Base-by-base conservation (phyloP, 192 early-diverging fungal genomes). In the Podila epigama region DNA sequence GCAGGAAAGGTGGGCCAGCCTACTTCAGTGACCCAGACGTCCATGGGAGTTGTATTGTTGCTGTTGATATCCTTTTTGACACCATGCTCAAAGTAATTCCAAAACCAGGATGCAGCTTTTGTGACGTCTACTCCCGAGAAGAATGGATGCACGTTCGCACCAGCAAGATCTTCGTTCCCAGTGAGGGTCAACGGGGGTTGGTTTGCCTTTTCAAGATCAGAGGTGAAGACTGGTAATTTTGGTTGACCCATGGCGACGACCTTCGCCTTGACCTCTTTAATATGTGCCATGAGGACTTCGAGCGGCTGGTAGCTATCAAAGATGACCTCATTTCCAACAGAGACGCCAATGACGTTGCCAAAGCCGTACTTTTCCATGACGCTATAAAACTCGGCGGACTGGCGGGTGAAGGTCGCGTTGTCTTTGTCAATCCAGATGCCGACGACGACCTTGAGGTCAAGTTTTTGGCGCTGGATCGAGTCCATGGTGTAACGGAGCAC, bases 241-340 rank as follows among this genome's bases (percentile, higher is more conserved):
- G 69, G 42, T 4, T 80, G 68, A 0, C 79, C 79, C 68, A 69
- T n/a, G 8, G 39, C 51, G 9, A 80, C 61, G 8, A 68, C 57
- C 33, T 60, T 52, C 5, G 60, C 69, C 51, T 67, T 80, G 40
- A 77, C 66, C 25, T 83, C 72, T 27, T 65, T 69, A 33, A 79
- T 67, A 51, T 32, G 18, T 15, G 64, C 41, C 42, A 67, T 10
- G 10, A 77, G 53, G 0, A 58, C 48, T 1, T 41, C 20, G 0
- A 28, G 16, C 1, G 66, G 18, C 25, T 77, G 72, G 48, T 77
- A 77, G 0, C 27, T 20, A 27, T 77, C 72, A 65, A 70, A 83
- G 28, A 83, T 35, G 25, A 75, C 83, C 69, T 84, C 83, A 52
- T 84, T 84, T 35, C 83, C 83, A 29, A 84, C 69, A 3, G 79